Evolutionary conservation across 768 basidiomycete genomes (phyloP), one percentile per base, ranked within the genome.

Genomic region (Collybia sordida): DNA sequence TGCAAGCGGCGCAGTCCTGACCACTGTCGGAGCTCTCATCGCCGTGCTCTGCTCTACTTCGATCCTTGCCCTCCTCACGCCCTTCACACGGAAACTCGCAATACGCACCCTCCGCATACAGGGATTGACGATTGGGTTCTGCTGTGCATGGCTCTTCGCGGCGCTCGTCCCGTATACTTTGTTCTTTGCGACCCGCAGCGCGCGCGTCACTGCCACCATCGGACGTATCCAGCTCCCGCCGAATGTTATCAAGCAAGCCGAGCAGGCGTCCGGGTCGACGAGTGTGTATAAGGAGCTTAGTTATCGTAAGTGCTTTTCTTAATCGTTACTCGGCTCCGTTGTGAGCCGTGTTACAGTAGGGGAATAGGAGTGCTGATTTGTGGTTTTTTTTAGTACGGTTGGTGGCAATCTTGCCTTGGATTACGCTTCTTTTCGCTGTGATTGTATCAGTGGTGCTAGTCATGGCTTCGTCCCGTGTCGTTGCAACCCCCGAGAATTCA

Each of bases 341-440:
- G 37, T 22, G 18, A 8, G 23, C 21, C 34, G 17, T 19, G 6
- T 27, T 7, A 6, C 22, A 18, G 22, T 39, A n/a, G n/a, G n/a
- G n/a, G n/a, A n/a, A n/a, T n/a, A 8, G 6, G 23, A n/a, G 15
- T 27, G 43, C 22, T 31, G 23, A 43, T 41, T 40, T 42, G 52
- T 34, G 53, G 12, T 18, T 25, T 44, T 46, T 48, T 42, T 5
- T 54, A 85, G 83, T 82, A 55, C 67, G 66, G 40, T 64, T 76
- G 21, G 59, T 78, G 17, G 78, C 79, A 1, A 71, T 81, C 50
- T 57, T 82, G 24, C 78, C 80, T 1, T 85, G 82, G 82, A 66
- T 80, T 53, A 58, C 79, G 0, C 52, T 75, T 52, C 55, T 79
- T 5, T 77, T 74, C 51, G 65, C 70, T 15, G 27, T 64, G 41